Percentiles rank a stretch among this genome's conserved stretches.
Evolutionary conservation across 1,139 yeast genomes (phyloP).

Genomic region (Arxiozyma bovina): DNA sequence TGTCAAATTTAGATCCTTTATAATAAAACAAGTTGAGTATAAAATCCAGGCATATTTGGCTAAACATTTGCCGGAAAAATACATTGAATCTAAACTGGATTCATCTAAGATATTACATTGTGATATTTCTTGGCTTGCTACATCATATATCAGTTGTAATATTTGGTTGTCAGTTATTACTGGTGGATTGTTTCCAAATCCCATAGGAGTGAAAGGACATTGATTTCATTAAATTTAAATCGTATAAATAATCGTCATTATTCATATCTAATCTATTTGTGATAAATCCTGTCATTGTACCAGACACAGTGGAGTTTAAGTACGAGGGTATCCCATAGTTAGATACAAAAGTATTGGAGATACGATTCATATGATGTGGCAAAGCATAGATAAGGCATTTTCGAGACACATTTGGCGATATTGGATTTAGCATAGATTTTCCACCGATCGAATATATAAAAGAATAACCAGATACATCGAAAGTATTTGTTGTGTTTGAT

Average conservation of each 20-base stretch:
- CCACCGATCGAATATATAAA: constrained; percentile 35
- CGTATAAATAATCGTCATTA: background rate
- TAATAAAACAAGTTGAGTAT: constrained; percentile 50
- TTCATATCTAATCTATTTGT: constrained; percentile 43
- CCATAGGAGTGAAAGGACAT: constrained; percentile 1
- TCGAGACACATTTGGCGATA: background rate
- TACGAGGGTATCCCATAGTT: constrained; percentile 31
- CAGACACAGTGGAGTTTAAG: constrained; percentile 62
- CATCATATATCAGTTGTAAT: constrained; percentile 35
- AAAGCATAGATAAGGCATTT: constrained; percentile 41
- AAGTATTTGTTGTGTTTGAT: background rate
- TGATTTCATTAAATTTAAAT: background rate
- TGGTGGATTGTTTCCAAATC: background rate
- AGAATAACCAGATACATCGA: constrained; percentile 23
- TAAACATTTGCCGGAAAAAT: constrained; percentile 62
- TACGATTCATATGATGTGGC: constrained; percentile 58
- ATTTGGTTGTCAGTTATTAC: constrained; percentile 34
- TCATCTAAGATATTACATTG: constrained; percentile 51
- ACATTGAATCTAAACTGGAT: constrained; percentile 66
- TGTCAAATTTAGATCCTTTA: constrained; percentile 43
- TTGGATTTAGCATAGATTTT: constrained; percentile 27
- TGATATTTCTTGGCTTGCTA: constrained; percentile 45
- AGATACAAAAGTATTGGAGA: constrained; percentile 26
- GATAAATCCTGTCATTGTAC: constrained; percentile 51
- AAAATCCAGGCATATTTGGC: constrained; percentile 70